These are phyloP conservation scores for Ophiosphaerella narmari DNA, from an alignment of 2,329 filamentous ascomycete genomes.

Conservation along the genomic window DNA sequence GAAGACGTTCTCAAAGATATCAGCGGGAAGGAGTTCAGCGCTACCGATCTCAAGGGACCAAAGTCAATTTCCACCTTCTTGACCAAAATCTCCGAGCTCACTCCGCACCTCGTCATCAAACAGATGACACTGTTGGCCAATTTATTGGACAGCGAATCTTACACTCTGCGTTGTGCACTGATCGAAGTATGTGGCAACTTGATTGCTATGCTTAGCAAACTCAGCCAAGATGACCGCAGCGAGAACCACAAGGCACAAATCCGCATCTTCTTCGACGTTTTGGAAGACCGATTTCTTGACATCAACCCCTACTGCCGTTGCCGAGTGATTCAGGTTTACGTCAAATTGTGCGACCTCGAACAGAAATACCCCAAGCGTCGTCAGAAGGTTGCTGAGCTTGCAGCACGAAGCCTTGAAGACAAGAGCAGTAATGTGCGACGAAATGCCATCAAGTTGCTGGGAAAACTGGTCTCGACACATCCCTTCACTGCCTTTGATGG, in stretches of 20 bases:
- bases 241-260: conserved; percentile 95
- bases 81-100: conserved; percentile 87
- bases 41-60: conserved; percentile 90
- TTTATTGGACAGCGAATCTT: conserved; percentile 95
- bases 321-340: conserved; percentile 88
- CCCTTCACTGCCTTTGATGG: conserved; percentile 75
- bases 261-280: conserved; percentile 93
- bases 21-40: conserved; percentile 97
- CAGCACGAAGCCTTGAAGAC: conserved; percentile 88
- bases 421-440: conserved; percentile 97
- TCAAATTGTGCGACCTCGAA: conserved; percentile 89
- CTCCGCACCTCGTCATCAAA: conserved; percentile 90
- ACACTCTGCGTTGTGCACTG: conserved; percentile 88
- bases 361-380: conserved; percentile 87
- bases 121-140: conserved; percentile 96
- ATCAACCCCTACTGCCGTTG: conserved; percentile 96
- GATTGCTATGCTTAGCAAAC: conserved; percentile 85
- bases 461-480: conserved; percentile 87
- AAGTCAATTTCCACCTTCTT: conserved; percentile 97
- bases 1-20: conserved; percentile 93
- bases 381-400: conserved; percentile 84
- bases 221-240: conserved; percentile 75
- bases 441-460: conserved; percentile 92
- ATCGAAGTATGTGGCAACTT: conserved; percentile 98
- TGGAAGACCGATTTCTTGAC: conserved; percentile 95